Base-by-base conservation (phyloP, 352 stramenopile genomes). In the Phytophthora quininea region DNA sequence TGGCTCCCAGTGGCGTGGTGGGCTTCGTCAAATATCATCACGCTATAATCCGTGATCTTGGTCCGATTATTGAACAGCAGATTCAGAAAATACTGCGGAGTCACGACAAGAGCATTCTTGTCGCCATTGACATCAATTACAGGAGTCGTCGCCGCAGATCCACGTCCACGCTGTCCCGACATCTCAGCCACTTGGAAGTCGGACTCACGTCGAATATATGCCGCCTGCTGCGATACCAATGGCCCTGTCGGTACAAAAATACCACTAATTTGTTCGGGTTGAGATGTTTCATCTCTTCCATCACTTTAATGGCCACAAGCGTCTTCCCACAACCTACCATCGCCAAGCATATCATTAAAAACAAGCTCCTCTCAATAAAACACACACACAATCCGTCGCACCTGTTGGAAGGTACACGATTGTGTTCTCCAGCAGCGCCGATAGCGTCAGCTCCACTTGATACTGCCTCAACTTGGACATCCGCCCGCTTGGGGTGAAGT, bases 1-100 rank as follows among this genome's bases (percentile, higher is more conserved):
- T 91, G 74, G 1, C 79, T 77, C 24, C 80, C 76, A 51, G 73
- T 91, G 3, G 81, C 84, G 47, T 95, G 86, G 50, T 95, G 86
- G 3, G 86, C 86, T 74, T 95, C 84, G 40, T 95, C 86, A 69
- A 95, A 92, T 14, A 95, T 79, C 73, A 95, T 77, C 40, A 84
- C 63, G 48, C 81, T 89, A 19, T 90, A 89, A 53, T 92, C 72
- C 11, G 76, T 76, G 14, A 92, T 74, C 2, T 43, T 62, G 0
- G 86, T 71, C 14, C 67, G 59, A 0, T 49, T 14, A 9, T 73
- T 66, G 46, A 65, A 75, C 9, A 91, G 29, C 67, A 89, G 76
- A 56, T 93, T 93, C 19, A 80, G 53, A 42, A 93, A 93, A 45
- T 82, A 93, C 62, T 91, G 79, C 1, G 84, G 83, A 2, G 86